Conservation (phyloP, 192 early-diverging fungal genomes). For the Backusella westeae region DNA sequence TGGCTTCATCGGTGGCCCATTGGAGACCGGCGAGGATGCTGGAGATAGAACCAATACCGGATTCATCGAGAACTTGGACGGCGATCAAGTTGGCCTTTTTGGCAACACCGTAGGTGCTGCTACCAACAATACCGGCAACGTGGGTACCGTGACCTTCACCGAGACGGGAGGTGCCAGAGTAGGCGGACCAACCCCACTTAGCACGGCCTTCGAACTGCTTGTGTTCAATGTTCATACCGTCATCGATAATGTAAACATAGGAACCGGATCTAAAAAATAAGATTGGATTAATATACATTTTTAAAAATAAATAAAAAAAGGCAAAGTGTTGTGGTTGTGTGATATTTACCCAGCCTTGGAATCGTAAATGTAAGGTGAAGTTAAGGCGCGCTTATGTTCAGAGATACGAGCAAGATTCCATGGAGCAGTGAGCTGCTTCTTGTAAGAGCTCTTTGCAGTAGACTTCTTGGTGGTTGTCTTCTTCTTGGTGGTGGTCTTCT, state of each 20-base stretch:
- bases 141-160: slow-evolving; percentile 60
- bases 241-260: slow-evolving; percentile 62
- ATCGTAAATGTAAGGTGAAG: slow-evolving; percentile 21
- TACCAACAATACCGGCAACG: slow-evolving; percentile 67
- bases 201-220: slow-evolving; percentile 77
- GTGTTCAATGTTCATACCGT: slow-evolving; percentile 56
- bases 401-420: slow-evolving; percentile 89
- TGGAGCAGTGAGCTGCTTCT: slow-evolving; percentile 60
- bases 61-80: slow-evolving; percentile 63
- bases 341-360: slow-evolving; percentile 20
- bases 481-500: background rate
- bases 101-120: slow-evolving; percentile 64
- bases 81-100: slow-evolving; percentile 67
- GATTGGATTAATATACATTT: no score
- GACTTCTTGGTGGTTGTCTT: background rate
- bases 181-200: slow-evolving; percentile 43
- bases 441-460: slow-evolving; percentile 56
- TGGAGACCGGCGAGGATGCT: slow-evolving; percentile 44
- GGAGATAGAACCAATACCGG: slow-evolving; percentile 55
- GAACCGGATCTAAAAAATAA: slow-evolving; percentile 33
- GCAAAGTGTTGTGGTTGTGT: no score
- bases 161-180: background rate
- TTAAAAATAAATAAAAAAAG: no score
- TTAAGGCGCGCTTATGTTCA: slow-evolving; percentile 47
- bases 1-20: slow-evolving; percentile 31